Base-by-base conservation (phyloP, 2,329 filamentous ascomycete species). In the Colletotrichum chrysophilum region DNA sequence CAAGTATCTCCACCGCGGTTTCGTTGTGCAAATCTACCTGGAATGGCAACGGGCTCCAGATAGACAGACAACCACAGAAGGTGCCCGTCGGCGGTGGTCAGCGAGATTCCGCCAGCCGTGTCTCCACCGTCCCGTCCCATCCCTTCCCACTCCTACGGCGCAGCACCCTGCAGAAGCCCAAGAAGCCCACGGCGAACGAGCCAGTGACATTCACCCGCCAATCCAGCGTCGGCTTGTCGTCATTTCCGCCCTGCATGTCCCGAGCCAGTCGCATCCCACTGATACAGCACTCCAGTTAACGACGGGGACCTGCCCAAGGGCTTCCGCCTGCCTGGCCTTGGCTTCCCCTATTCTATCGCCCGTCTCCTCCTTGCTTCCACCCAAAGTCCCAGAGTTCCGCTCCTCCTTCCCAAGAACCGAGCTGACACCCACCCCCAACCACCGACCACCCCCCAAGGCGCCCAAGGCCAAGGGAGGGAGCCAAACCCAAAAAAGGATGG, bases 381-480 rank as follows among this genome's bases (percentile, higher is more conserved):
- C 73, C 66, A 71, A n/a, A 52, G 43, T 75, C 73, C 74, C 60
- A 71, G 21, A 52, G 32, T 75, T 76, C 74, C 74, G 74, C 74
- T 75, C 74, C 70, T 75, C 64, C 43, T 52, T n/a, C 43, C 70
- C 68, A 55, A 65, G 58, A 64, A 58, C 30, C 38, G 55, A 58
- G 21, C 55, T 28, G 55, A 58, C 43, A 34, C 60, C 68, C n/a
- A 26, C 26, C 56, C 28, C 56, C 56, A 60, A 60, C 28, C 56
- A 60, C 60, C 60, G 1, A 62, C 60, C 60, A 34, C 30, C 60
- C 43, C 8, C 26, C 30, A 28, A 18, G 26, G 24, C 60, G n/a
- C 65, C 69, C 69, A 72, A 67, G 64, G 56, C 73, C 73, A 68
- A 75, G 73, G 73, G 69, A 75, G 69, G 73, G 73, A 75, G 64